Conservation (phyloP, 164 flowering plant species). For the Umbilicus rupestris region DNA sequence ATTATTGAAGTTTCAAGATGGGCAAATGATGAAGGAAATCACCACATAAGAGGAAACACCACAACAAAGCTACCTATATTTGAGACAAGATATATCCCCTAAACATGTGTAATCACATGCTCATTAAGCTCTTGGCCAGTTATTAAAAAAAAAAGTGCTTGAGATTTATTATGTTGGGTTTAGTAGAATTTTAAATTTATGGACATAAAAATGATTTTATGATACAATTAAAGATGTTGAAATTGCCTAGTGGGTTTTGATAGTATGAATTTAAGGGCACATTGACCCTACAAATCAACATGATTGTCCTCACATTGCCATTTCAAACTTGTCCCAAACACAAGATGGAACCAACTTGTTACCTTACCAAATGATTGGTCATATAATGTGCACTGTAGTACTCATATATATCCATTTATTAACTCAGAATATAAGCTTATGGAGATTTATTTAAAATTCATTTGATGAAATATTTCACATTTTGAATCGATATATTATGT, state of each 20-base stretch:
- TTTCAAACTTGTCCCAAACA: background rate
- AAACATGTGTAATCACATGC: background rate
- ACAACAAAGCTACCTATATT: background rate
- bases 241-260: background rate
- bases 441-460: no score
- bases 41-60: slow-evolving; percentile 5
- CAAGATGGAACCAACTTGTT: background rate
- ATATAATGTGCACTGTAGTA: no score
- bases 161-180: no score
- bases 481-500: no score
- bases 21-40: background rate
- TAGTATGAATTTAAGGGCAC: background rate
- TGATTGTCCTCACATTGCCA: background rate
- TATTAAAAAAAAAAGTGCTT: no score
- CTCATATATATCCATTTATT: background rate
- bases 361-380: background rate
- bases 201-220: no score
- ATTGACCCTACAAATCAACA: background rate
- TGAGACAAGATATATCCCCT: background rate
- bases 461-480: no score
- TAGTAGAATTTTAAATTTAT: no score
- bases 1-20: background rate
- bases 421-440: no score
- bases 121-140: background rate
- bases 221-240: no score